phyloP scores from a whole-genome alignment of 83 land plant species.

The Thuja plicata region DNA sequence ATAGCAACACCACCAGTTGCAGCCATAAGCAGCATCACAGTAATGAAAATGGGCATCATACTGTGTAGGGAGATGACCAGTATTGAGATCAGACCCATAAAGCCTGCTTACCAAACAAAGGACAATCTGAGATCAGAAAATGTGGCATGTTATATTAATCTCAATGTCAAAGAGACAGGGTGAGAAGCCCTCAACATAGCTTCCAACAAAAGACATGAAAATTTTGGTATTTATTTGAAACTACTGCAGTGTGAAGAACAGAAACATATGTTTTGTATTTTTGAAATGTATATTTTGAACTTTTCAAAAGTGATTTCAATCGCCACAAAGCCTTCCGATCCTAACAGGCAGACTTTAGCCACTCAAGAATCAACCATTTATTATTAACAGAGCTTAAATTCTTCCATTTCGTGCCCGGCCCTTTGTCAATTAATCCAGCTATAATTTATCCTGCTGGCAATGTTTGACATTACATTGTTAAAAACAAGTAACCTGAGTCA shows the following conservation, averaged over 20 bases:
- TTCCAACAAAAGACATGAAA: neutral
- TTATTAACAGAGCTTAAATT: neutral
- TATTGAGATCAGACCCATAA: slow-evolving; percentile 50
- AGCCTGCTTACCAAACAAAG: slow-evolving; percentile 37
- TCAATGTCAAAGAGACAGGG: slow-evolving; percentile 6
- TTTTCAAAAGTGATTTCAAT: neutral
- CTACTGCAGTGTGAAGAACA: neutral
- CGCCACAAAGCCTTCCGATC: neutral
- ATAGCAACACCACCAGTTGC: slow-evolving; percentile 70
- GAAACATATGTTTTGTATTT: neutral
- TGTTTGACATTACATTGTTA: neutral
- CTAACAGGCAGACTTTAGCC: neutral
- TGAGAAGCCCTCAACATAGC: neutral
- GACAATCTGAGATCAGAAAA: neutral
- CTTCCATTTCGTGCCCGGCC: neutral
- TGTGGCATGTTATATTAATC: neutral
- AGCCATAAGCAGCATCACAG: slow-evolving; percentile 51
- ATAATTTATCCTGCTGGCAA: neutral
- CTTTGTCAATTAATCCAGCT: neutral
- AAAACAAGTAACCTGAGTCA: neutral
- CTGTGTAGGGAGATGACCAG: slow-evolving; percentile 45
- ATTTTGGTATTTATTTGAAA: neutral
- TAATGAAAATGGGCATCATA: slow-evolving; percentile 49
- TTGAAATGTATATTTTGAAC: neutral
- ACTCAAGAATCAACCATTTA: neutral